These are phyloP conservation scores for Aspergillus terreus DNA, from an alignment of 2,329 filamentous ascomycete genomes.

Conservation along the genomic window DNA sequence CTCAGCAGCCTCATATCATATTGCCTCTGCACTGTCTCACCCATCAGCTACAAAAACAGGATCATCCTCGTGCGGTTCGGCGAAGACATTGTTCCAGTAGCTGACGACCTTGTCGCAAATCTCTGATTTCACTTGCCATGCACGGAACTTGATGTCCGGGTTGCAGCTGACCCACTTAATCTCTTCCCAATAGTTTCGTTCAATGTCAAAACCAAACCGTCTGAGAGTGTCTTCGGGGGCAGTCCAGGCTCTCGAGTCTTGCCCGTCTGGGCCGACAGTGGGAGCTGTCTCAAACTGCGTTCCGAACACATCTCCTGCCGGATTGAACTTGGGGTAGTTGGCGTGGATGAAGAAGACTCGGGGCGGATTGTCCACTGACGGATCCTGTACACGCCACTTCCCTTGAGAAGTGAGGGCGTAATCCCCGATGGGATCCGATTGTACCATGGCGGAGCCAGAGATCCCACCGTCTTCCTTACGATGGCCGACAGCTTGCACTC, in stretches of 20 bases:
- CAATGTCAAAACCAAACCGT: conserved; percentile 38
- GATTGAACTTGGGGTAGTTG: conserved; percentile 42
- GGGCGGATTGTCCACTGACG: conserved; percentile 27
- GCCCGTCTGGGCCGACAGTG: conserved; percentile 32
- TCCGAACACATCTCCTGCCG: conserved; percentile 37
- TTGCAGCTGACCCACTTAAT: conserved; percentile 39
- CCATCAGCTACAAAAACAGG: conserved; percentile 26
- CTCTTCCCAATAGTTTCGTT: conserved; percentile 39
- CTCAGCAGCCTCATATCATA: too few species aligned
- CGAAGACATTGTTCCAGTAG: conserved; percentile 35
- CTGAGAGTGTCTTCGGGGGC: conserved; percentile 29
- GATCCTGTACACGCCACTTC: conserved; percentile 32
- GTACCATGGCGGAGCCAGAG: conserved; percentile 35
- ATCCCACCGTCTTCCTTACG: conserved; percentile 21
- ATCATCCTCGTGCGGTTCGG: conserved; percentile 29
- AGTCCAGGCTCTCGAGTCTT: conserved; percentile 36
- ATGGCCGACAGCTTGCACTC: conserved; percentile 34
- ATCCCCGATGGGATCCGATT: conserved; percentile 38
- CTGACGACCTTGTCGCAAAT: conserved; percentile 28
- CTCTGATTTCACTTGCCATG: conserved; percentile 31
- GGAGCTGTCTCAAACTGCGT: conserved; percentile 35
- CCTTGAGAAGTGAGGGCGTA: conserved; percentile 28
- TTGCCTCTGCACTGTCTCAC: conserved; percentile 6
- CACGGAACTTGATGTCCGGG: conserved; percentile 30
- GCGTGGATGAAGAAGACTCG: conserved; percentile 39